Conservation (phyloP, 2,329 filamentous ascomycete species). For the Calycina herbarum region DNA sequence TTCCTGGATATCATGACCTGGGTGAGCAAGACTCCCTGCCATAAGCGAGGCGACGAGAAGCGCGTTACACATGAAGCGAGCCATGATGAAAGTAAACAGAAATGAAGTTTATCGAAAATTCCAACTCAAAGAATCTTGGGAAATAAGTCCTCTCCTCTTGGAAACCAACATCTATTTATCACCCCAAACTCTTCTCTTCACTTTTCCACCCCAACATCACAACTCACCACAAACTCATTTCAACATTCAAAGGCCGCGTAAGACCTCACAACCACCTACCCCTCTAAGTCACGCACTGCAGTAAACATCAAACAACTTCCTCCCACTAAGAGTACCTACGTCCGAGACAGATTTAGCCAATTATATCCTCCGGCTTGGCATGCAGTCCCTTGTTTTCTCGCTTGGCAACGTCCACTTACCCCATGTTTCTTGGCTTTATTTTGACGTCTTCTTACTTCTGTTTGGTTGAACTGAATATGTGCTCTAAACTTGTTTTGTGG, state of each 20-base stretch:
- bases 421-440: neutral
- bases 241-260: neutral
- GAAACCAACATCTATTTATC: neutral
- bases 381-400: neutral
- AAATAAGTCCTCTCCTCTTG: neutral
- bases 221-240: neutral
- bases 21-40: constrained; percentile 37
- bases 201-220: neutral
- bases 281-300: neutral
- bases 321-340: neutral
- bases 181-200: neutral
- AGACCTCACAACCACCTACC: neutral
- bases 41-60: constrained; percentile 1
- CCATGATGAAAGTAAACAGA: neutral
- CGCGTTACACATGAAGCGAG: neutral
- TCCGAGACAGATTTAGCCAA: neutral
- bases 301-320: too few species aligned
- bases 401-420: neutral
- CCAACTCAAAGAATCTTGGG: neutral
- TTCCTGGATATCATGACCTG: constrained; percentile 39
- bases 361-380: neutral
- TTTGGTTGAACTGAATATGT: neutral
- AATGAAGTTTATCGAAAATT: neutral
- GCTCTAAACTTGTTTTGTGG: neutral
- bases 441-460: neutral